Evolutionary conservation across 768 basidiomycete genomes (phyloP), one percentile per base, ranked within the genome.

Genomic region (Amanita molliuscula): DNA sequence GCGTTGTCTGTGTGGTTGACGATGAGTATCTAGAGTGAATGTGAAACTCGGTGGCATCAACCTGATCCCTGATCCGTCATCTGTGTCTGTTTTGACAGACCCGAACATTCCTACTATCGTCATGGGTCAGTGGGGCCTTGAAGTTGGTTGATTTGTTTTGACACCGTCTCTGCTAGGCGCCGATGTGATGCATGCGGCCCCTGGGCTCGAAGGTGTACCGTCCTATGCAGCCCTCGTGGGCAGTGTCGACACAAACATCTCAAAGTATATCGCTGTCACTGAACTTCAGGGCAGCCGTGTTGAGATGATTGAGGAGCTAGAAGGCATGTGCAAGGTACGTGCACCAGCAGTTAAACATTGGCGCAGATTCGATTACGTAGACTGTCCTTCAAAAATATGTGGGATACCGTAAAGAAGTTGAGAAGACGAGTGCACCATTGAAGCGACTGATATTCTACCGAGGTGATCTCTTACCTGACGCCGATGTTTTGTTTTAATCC

Each of bases 1-100:
- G 15, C 7, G 44, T 23, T 15, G 7, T 11, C 43, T 42, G 6
- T 42, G 21, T 36, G 16, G 38, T 29, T 13, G 26, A 48, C 35
- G 16, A 37, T 34, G 4, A 18, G 15, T 6, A 18, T 23, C 15
- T 48, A 90, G 88, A 60, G 72, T 90, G 50, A 91, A 91, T 51
- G 86, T 84, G 3, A 91, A 91, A 61, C 73, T 91, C 0, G 88
- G 88, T 4, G 89, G 89, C 0, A 81, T 90, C 60, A 91, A 92
- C 56, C 72, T 76, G 0, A 72, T 90, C 20, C 84, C 86, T 0
- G 81, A 86, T 25, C 72, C 80, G 0, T 64, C 69, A 2, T 78
- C 78, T 0, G 80, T 78, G 0, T 64, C 73, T 0, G 67, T 74
- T 3, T 67, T 90, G 0, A 75, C 75, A 0, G 85, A 90, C 57